phyloP scores from a whole-genome alignment of 352 stramenopile genomes.

The Pythium biforme region DNA sequence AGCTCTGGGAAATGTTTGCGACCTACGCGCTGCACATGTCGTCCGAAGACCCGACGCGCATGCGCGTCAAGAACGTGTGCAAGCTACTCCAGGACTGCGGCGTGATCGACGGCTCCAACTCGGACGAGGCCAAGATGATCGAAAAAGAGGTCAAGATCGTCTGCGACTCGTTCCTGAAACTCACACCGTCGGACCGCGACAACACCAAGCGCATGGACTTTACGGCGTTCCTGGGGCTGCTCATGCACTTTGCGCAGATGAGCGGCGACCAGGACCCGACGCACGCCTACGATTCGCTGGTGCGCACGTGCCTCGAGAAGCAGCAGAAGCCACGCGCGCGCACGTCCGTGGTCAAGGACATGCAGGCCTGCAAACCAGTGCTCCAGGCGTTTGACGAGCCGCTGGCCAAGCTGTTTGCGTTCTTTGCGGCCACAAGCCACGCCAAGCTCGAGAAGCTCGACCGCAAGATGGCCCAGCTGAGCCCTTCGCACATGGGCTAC shows the following conservation, averaged over 20 bases:
- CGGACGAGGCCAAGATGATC: constrained; percentile 57
- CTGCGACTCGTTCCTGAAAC: constrained; percentile 68
- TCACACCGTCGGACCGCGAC: constrained; percentile 55
- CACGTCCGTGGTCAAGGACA: constrained; percentile 41
- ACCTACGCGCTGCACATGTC: constrained; percentile 73
- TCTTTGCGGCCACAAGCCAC: constrained; percentile 48
- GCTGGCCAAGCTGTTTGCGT: constrained; percentile 61
- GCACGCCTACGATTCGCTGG: constrained; percentile 59
- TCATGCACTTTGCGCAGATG: constrained; percentile 73
- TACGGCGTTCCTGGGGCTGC: constrained; percentile 59
- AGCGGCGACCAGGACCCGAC: constrained; percentile 51
- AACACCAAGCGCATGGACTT: constrained; percentile 71
- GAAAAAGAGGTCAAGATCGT: constrained; percentile 77
- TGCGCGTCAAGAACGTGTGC: constrained; percentile 64
- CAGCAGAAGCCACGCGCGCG: constrained; percentile 58
- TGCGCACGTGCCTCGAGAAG: constrained; percentile 65
- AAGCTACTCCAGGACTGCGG: constrained; percentile 78
- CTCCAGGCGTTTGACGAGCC: constrained; percentile 62
- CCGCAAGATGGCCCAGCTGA: constrained; percentile 42
- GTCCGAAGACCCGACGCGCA: constrained; percentile 72
- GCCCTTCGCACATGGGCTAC: constrained; percentile 65
- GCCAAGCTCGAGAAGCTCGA: constrained; percentile 70
- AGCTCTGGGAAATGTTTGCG: constrained; percentile 79
- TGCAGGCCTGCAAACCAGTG: constrained; percentile 70
- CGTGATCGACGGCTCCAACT: constrained; percentile 55